These are phyloP conservation scores for Neurospora sublineolata DNA, from an alignment of 495 filamentous ascomycete genomes.

Conservation along the genomic window DNA sequence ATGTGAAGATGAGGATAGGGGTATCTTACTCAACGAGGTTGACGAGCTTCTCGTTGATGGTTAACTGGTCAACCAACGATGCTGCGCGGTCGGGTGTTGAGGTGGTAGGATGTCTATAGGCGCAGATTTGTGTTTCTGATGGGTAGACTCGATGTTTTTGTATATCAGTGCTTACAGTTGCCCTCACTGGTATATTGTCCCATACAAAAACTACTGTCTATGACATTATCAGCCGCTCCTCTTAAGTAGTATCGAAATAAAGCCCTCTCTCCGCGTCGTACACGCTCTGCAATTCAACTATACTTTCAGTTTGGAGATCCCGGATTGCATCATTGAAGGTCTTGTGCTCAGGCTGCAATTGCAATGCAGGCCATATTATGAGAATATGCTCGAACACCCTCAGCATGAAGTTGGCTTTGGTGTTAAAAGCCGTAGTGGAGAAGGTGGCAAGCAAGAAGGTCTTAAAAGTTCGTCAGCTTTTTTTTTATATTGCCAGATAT, in stretches of 20 bases:
- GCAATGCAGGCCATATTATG: slow-evolving; percentile 59
- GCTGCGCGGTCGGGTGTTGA: slow-evolving; percentile 17
- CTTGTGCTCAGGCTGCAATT: slow-evolving; percentile 52
- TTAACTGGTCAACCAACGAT: slow-evolving; percentile 28
- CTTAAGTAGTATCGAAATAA: neutral
- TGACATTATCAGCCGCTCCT: neutral
- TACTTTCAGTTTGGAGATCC: slow-evolving; percentile 69
- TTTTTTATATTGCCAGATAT: neutral
- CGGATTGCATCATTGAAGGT: slow-evolving; percentile 85
- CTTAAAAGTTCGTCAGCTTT: slow-evolving; percentile 31
- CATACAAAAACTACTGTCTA: neutral
- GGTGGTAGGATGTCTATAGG: neutral
- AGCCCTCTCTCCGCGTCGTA: neutral
- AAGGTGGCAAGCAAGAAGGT: slow-evolving; percentile 76
- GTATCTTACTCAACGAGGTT: slow-evolving; percentile 14
- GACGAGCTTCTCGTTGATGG: slow-evolving; percentile 27
- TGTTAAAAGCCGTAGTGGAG: slow-evolving; percentile 66
- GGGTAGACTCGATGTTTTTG: too few relatives aligned
- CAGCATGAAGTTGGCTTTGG: slow-evolving; percentile 66
- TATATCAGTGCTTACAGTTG: too few relatives aligned
- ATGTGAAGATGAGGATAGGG: neutral
- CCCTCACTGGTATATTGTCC: neutral
- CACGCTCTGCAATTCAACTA: slow-evolving; percentile 79
- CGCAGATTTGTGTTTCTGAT: too few relatives aligned
- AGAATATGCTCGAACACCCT: slow-evolving; percentile 84